These are phyloP conservation scores for Leucoagaricus sp. DNA, from an alignment of 1,284 basidiomycete species.

Conservation along the genomic window DNA sequence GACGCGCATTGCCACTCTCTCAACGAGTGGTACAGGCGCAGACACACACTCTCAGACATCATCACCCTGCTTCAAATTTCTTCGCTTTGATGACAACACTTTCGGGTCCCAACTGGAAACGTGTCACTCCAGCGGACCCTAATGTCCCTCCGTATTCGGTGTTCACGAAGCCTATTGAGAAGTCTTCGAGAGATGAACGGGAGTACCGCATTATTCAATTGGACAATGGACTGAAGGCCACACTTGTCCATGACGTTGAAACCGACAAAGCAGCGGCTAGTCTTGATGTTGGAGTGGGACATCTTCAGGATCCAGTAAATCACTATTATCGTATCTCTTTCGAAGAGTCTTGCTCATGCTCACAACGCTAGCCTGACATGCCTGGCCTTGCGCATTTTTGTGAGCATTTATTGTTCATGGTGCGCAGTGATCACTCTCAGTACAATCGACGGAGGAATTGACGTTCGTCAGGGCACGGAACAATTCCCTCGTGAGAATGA, in stretches of 20 bases:
- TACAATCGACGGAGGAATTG: conserved; percentile 21
- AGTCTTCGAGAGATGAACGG: conserved; percentile 77
- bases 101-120: conserved; percentile 39
- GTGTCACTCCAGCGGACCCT: conserved; percentile 30
- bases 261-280: conserved; percentile 96
- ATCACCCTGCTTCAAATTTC: no score
- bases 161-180: conserved; percentile 70
- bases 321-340: conserved; percentile 10
- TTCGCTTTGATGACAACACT: conserved; percentile 29
- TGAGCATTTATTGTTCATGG: conserved; percentile 97
- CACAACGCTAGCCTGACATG: conserved; percentile 70
- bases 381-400: conserved; percentile 91
- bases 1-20: background rate
- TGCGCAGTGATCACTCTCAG: conserved; percentile 28
- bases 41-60: background rate
- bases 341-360: conserved; percentile 8
- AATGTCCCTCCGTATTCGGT: conserved; percentile 47
- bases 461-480: conserved; percentile 62
- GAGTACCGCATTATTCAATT: conserved; percentile 84
- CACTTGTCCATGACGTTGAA: conserved; percentile 84
- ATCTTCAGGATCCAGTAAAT: conserved; percentile 90
- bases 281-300: conserved; percentile 94
- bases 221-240: conserved; percentile 86
- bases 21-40: background rate
- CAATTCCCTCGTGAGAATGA: conserved; percentile 92